Base-by-base conservation (phyloP, 2,329 filamentous ascomycete genomes). In the Aspergillus viridinutans region DNA sequence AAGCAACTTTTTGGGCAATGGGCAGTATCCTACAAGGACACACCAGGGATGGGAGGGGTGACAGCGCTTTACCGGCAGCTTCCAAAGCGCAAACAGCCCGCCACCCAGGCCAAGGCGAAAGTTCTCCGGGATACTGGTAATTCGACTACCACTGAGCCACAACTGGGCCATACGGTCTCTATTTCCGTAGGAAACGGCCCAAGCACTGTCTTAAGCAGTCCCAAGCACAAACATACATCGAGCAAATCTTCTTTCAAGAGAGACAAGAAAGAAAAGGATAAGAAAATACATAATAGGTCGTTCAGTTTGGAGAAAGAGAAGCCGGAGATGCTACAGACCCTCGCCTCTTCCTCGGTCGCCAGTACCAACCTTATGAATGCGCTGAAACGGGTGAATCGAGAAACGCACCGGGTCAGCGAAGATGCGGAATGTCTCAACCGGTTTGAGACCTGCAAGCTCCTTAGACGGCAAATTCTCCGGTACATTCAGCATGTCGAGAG, bases 401-500 rank as follows among this genome's bases (percentile, higher is more conserved):
- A 97, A 72, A 83, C 80, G 50, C 87, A 96, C 73, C 88, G 90
- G 3, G 92, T 97, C 32, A 96, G 92, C 5, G 89, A 96, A 40
- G 95, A 97, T 63, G 72, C 82, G 7, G 81, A 85, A 57, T 90
- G 91, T 0, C 82, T 90, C 57, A 81, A 86, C 62, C 84, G 87
- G 2, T 97, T 97, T 63, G 91, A 97, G 65, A 82, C 78, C 1
- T 97, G 93, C 80, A 97, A 97, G 73, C 81, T 85, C 50, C 83
- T 97, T 12, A 85, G 94, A 50, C 83, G 91, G 57, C 90, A 90
- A 70, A 89, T 97, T 29, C 72, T 97, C 42, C 88, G 92, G 55
- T 97, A 97, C 72, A 96, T 97, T 61, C 91, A 97, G 69, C 83
- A 92, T 52, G 89, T 97, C 12, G 90, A 96, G 71, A 88, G 86